phyloP scores from a whole-genome alignment of 148 eudicot genomes.

The Cornus controversa region DNA sequence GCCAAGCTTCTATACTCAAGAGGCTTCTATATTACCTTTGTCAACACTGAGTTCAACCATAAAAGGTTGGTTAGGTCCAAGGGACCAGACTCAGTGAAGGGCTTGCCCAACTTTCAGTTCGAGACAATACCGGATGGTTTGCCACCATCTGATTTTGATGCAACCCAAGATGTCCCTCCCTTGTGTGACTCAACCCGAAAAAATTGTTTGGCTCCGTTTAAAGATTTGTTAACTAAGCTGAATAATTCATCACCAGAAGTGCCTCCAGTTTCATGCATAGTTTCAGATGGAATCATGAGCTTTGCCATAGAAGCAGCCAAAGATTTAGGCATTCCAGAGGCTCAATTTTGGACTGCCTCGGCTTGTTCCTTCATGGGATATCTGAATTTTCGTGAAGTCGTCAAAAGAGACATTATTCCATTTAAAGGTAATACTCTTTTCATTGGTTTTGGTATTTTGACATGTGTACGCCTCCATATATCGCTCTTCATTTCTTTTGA shows the following conservation, averaged over 20 bases:
- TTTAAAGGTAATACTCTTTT: slow-evolving; percentile 17
- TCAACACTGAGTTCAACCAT: slow-evolving; percentile 33
- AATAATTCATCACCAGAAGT: not conserved
- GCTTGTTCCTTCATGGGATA: slow-evolving; percentile 30
- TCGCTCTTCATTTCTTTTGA: too few relatives aligned
- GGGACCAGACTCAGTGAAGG: not conserved
- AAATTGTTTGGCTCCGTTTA: slow-evolving; percentile 14
- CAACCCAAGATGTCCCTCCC: slow-evolving; percentile 16
- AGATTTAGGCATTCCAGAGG: slow-evolving; percentile 19
- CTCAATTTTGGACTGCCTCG: slow-evolving; percentile 24
- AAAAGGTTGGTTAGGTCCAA: slow-evolving; percentile 18
- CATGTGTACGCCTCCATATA: not conserved
- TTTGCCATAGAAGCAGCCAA: slow-evolving; percentile 15
- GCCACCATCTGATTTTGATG: slow-evolving; percentile 23
- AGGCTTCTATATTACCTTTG: slow-evolving; percentile 36
- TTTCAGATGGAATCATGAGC: slow-evolving; percentile 22
- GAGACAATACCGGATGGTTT: slow-evolving; percentile 28
- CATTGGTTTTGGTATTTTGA: too few relatives aligned
- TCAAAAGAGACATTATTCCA: slow-evolving; percentile 21
- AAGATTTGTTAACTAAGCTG: slow-evolving; percentile 11
- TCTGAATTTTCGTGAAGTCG: slow-evolving; percentile 17
- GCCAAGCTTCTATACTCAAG: slow-evolving; percentile 34
- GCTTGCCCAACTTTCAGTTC: slow-evolving; percentile 17
- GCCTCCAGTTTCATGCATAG: slow-evolving; percentile 18
- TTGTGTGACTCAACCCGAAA: slow-evolving; percentile 11